Evolutionary conservation across 1,284 basidiomycete species (phyloP).

Genomic region (Trametes pubescens): DNA sequence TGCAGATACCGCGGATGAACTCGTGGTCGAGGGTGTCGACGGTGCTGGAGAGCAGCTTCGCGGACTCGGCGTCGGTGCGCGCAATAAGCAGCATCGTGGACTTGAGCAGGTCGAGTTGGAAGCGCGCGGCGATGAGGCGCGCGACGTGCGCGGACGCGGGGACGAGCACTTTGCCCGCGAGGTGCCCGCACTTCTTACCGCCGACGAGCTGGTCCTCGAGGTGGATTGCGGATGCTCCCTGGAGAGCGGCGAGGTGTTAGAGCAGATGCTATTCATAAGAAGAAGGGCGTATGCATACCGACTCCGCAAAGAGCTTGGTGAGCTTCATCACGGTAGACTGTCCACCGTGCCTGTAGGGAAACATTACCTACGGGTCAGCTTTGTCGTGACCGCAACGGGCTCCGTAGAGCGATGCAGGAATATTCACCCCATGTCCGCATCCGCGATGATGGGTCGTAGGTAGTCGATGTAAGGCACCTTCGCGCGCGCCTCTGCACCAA

Average conservation of each 20-base stretch:
- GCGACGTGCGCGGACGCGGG: constrained; percentile 88
- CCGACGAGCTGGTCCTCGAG: constrained; percentile 94
- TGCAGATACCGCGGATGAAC: constrained; percentile 81
- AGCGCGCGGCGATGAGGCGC: constrained; percentile 83
- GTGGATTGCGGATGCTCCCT: constrained; percentile 90
- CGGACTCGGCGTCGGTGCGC: constrained; percentile 93
- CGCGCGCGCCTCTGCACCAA: constrained; percentile 67
- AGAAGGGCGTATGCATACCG: constrained; percentile 62
- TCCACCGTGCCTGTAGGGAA: constrained; percentile 78
- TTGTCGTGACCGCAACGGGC: background rate
- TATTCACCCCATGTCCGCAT: constrained; percentile 90
- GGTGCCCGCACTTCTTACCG: constrained; percentile 93
- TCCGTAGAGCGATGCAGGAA: background rate
- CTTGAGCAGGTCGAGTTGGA: constrained; percentile 89
- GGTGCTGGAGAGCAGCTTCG: constrained; percentile 84
- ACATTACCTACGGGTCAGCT: constrained; percentile 20
- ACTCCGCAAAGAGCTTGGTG: constrained; percentile 92
- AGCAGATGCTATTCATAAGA: too few relatives aligned
- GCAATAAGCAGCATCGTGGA: constrained; percentile 91
- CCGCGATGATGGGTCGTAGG: constrained; percentile 92
- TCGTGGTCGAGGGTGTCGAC: constrained; percentile 81
- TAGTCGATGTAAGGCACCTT: constrained; percentile 87
- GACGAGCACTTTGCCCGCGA: constrained; percentile 94
- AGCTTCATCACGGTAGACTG: constrained; percentile 97
- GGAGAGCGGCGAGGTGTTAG: background rate